These are phyloP conservation scores for Stachybotrys chartarum DNA, from an alignment of 2,329 filamentous ascomycete species.

Conservation along the genomic window DNA sequence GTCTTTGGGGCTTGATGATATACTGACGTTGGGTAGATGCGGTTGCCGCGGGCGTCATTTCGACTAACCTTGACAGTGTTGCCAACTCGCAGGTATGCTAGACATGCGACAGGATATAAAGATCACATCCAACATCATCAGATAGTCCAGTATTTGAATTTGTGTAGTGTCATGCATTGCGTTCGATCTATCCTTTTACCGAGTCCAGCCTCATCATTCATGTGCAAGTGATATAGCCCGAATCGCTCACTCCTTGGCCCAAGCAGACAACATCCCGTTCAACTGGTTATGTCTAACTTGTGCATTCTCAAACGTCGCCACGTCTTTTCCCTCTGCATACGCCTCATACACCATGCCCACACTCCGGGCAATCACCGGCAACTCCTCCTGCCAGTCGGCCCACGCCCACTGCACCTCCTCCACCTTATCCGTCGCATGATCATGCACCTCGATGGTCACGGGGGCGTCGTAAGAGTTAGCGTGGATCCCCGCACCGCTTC, in stretches of 20 bases:
- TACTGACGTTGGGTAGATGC: slow-evolving; percentile 9
- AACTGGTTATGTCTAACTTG: slow-evolving; percentile 9
- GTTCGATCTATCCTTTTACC: too few relatives aligned
- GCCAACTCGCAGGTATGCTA: slow-evolving; percentile 9
- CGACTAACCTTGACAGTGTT: slow-evolving; percentile 10
- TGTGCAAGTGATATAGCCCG: too few relatives aligned
- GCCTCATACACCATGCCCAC: slow-evolving; percentile 51
- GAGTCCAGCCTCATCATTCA: too few relatives aligned
- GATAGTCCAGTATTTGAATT: too few relatives aligned
- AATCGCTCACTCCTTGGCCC: neutral
- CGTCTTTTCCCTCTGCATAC: slow-evolving; percentile 29
- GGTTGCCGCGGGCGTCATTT: slow-evolving; percentile 12
- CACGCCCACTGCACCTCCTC: slow-evolving; percentile 36
- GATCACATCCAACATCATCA: neutral
- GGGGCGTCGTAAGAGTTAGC: slow-evolving; percentile 25
- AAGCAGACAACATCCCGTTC: neutral
- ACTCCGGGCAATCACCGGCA: slow-evolving; percentile 36
- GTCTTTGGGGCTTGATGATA: neutral
- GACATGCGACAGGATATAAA: neutral
- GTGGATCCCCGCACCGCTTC: slow-evolving; percentile 18
- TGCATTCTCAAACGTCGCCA: slow-evolving; percentile 33
- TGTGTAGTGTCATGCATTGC: too few relatives aligned
- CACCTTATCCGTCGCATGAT: slow-evolving; percentile 37
- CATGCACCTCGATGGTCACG: slow-evolving; percentile 42
- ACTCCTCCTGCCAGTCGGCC: slow-evolving; percentile 36